phyloP scores from a whole-genome alignment of 352 stramenopile genomes.

The Phytophthora pluvialis region DNA sequence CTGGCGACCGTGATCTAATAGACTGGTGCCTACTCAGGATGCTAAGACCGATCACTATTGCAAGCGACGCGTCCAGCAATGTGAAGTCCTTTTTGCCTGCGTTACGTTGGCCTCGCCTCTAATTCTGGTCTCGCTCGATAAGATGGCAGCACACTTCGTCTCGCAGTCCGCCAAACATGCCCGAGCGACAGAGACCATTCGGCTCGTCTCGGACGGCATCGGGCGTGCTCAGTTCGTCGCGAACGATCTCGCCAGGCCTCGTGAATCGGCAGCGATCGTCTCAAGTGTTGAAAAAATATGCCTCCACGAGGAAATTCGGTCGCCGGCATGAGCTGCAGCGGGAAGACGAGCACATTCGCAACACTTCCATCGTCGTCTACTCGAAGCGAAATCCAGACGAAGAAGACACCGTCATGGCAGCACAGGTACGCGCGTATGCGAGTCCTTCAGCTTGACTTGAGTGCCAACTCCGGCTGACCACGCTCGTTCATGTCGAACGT shows the following conservation, averaged over 20 bases:
- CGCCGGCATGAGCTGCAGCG: constrained; percentile 45
- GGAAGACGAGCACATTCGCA: constrained; percentile 38
- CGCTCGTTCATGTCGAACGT: neutral
- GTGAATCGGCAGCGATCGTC: constrained; percentile 20
- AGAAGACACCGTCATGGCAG: constrained; percentile 51
- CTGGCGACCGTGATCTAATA: too few species aligned
- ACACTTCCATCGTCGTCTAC: constrained; percentile 43
- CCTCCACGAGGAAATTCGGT: constrained; percentile 41
- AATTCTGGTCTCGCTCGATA: constrained; percentile 3
- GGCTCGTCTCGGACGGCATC: constrained; percentile 9
- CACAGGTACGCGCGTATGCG: constrained; percentile 31
- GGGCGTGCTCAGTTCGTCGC: neutral
- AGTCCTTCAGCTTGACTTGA: neutral
- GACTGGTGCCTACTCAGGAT: too few species aligned
- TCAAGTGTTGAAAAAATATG: constrained; percentile 39
- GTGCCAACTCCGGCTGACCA: neutral
- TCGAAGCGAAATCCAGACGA: constrained; percentile 62
- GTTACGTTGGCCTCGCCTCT: neutral
- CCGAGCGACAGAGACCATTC: constrained; percentile 2
- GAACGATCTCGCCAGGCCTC: neutral
- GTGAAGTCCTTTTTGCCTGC: neutral
- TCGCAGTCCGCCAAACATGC: constrained; percentile 6
- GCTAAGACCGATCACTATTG: too few species aligned
- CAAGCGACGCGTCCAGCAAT: too few species aligned
- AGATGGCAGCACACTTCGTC: too few species aligned